Conservation (phyloP, 73 alveolate species). For the Durusdinium trenchii region DNA sequence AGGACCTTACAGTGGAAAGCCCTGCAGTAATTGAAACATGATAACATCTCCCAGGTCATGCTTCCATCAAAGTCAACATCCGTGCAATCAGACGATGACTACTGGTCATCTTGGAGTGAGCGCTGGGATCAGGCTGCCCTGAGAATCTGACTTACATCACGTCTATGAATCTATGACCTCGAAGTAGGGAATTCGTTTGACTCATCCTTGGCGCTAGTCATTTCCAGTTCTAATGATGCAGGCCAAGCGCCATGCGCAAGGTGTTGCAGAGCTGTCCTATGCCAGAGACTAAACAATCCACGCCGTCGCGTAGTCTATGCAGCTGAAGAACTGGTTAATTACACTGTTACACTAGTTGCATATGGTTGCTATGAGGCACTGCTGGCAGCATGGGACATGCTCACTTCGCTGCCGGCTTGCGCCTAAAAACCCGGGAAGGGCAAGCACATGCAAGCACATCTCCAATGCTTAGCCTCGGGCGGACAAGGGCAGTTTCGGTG, state of each 20-base stretch:
- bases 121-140: conserved; percentile 73
- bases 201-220: too few relatives aligned
- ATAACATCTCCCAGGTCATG: conserved; percentile 35
- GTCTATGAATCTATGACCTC: background rate
- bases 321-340: too few relatives aligned
- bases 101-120: conserved; percentile 64
- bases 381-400: conserved; percentile 79
- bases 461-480: too few relatives aligned
- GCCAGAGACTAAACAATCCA: background rate
- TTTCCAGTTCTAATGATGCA: too few relatives aligned
- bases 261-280: conserved; percentile 75
- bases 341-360: too few relatives aligned
- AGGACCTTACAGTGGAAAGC: background rate
- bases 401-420: conserved; percentile 28
- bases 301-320: background rate
- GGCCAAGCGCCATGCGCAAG: conserved; percentile 93
- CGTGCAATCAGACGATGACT: conserved; percentile 25
- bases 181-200: background rate
- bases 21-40: background rate
- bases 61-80: conserved; percentile 83
- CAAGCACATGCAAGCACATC: too few relatives aligned
- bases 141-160: background rate
- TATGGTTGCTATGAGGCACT: conserved; percentile 41
- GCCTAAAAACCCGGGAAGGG: background rate
- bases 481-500: background rate